These are phyloP conservation scores for Karstenula rhodostoma DNA, from an alignment of 2,329 filamentous ascomycete genomes.

Conservation along the genomic window DNA sequence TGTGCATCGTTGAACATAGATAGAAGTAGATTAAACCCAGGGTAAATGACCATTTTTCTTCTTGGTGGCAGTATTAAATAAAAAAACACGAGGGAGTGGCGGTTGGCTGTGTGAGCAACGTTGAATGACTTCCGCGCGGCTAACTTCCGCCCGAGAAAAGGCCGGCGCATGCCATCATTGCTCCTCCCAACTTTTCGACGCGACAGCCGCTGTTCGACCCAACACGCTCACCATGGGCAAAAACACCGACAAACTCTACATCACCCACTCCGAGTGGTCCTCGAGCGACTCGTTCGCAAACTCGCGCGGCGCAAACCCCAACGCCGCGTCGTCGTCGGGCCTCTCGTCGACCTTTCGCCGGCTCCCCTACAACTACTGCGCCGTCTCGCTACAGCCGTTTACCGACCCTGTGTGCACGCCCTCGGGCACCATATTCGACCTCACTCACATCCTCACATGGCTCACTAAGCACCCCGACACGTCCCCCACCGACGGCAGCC, in stretches of 20 bases:
- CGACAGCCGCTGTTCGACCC: background rate
- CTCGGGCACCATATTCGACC: slow-evolving; percentile 89
- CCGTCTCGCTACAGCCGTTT: slow-evolving; percentile 94
- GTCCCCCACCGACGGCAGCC: slow-evolving; percentile 85
- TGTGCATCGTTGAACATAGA: background rate
- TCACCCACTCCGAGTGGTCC: slow-evolving; percentile 98
- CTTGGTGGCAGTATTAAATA: background rate
- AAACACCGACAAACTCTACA: slow-evolving; percentile 60
- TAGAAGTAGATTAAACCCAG: background rate
- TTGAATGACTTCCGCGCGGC: background rate
- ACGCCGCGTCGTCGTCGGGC: slow-evolving; percentile 60
- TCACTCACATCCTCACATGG: slow-evolving; percentile 94
- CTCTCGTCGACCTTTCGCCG: slow-evolving; percentile 74
- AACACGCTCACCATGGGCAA: slow-evolving; percentile 43
- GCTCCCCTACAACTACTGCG: slow-evolving; percentile 97
- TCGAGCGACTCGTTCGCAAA: slow-evolving; percentile 89
- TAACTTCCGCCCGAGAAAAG: background rate
- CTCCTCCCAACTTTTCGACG: slow-evolving; percentile 5
- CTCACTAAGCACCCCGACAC: slow-evolving; percentile 92
- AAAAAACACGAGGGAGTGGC: background rate
- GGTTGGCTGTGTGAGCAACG: background rate
- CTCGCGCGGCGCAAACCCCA: slow-evolving; percentile 73
- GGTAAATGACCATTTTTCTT: too few relatives aligned
- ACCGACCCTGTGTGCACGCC: slow-evolving; percentile 90
- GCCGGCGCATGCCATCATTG: slow-evolving; percentile 12